A percentile compares a stretch with the other conserved stretches of the same genome.
Conservation (phyloP, 163 green algal genomes). For the Chlamydomonas reinhardtii region DNA sequence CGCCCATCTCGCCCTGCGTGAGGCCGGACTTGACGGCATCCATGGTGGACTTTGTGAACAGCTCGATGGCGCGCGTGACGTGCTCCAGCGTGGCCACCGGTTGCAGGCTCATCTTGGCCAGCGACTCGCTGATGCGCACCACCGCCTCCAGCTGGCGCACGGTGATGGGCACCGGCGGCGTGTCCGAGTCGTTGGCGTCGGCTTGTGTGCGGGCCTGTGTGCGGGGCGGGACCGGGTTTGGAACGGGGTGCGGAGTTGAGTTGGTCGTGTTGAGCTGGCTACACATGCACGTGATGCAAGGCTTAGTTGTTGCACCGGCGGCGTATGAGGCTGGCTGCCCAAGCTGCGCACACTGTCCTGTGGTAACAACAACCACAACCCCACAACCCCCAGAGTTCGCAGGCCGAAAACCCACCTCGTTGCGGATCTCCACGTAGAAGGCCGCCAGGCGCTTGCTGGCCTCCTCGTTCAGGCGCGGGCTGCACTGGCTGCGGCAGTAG, state of each 20-base stretch:
- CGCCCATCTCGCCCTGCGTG: conserved; percentile 59
- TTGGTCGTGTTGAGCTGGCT: no score
- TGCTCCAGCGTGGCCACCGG: conserved; percentile 81
- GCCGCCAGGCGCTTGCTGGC: conserved; percentile 80
- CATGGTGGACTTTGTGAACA: conserved; percentile 94
- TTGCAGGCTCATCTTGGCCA: conserved; percentile 94
- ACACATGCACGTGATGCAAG: no score
- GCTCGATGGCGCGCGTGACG: conserved; percentile 85
- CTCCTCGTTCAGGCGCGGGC: conserved; percentile 82
- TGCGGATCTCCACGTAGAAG: conserved; percentile 94
- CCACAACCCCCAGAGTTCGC: no score
- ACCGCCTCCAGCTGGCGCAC: conserved; percentile 99
- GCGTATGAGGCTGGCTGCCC: no score
- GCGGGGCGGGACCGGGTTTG: not conserved
- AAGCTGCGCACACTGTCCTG: no score
- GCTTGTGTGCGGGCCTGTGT: conserved; percentile 49
- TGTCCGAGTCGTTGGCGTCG: conserved; percentile 55
- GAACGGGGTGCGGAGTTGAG: no score
- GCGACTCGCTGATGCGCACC: conserved; percentile 92
- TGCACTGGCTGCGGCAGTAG: conserved; percentile 85
- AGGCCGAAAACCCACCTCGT: no score
- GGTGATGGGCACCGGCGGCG: conserved; percentile 70
- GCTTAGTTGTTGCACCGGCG: no score
- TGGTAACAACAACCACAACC: no score
- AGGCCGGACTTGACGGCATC: conserved; percentile 88